Conservation (phyloP, 129 eudicot species). For the Lactuca saligna region DNA sequence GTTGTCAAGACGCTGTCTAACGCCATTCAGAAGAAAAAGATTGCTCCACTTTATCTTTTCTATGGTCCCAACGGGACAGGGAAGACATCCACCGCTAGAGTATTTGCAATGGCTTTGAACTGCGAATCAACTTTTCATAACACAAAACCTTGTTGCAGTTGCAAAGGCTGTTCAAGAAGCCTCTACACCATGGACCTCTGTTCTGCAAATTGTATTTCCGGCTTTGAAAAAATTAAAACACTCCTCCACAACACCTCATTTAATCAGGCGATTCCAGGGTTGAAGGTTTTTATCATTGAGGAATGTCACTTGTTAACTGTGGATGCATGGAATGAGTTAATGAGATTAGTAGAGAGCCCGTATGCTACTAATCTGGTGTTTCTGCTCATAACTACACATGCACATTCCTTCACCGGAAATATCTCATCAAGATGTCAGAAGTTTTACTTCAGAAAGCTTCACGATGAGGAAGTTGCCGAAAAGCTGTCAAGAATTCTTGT, state of each 20-base stretch:
- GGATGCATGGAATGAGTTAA: constrained; percentile 31
- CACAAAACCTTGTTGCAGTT: constrained; percentile 30
- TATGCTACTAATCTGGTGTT: constrained; percentile 22
- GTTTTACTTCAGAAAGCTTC: constrained; percentile 26
- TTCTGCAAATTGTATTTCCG: constrained; percentile 23
- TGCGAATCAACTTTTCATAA: constrained; percentile 21
- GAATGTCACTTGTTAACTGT: constrained; percentile 28
- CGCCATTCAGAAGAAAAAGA: constrained; percentile 31
- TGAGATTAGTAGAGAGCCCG: constrained; percentile 18
- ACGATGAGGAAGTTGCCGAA: constrained; percentile 16
- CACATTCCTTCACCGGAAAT: constrained; percentile 1
- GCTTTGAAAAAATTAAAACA: constrained; percentile 23
- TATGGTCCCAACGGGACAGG: constrained; percentile 42
- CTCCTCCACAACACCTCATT: constrained; percentile 19
- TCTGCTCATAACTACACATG: constrained; percentile 34
- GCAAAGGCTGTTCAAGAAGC: constrained; percentile 37
- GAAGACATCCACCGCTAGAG: constrained; percentile 35
- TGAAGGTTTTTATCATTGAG: constrained; percentile 31
- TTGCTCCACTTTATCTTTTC: constrained; percentile 35
- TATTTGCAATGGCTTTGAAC: constrained; percentile 36
- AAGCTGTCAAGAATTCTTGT: constrained; percentile 28
- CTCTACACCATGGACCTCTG: constrained; percentile 31
- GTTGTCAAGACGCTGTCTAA: constrained; percentile 23
- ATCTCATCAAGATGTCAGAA: constrained; percentile 39
- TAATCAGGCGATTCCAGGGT: constrained; percentile 9